Evolutionary conservation across 164 flowering plant genomes (phyloP).

Genomic region (Malania oleifera): DNA sequence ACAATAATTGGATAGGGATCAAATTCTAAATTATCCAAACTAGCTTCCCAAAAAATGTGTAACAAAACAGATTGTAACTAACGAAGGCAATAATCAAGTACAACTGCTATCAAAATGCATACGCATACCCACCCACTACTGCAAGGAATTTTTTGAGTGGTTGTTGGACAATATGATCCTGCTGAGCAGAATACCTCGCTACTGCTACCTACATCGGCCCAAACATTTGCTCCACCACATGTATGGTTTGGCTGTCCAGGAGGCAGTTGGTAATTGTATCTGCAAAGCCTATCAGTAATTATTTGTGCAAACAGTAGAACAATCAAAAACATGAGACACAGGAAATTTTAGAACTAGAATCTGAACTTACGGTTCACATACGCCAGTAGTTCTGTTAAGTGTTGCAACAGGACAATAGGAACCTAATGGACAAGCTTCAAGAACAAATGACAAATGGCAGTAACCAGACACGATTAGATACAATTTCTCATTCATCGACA

Average conservation of each 20-base stretch:
- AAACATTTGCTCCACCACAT: conserved; percentile 77
- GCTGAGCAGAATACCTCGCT: conserved; percentile 61
- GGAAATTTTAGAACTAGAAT: not conserved
- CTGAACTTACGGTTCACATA: conserved; percentile 62
- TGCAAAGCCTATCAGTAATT: conserved; percentile 20
- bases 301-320: not conserved
- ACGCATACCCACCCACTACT: conserved; percentile 61
- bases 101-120: no score
- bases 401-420: conserved; percentile 55
- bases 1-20: not conserved
- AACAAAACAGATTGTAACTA: not conserved
- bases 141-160: conserved; percentile 45
- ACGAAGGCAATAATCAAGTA: conserved; percentile 12
- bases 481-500: not conserved
- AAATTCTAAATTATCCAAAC: not conserved
- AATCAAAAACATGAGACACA: not conserved
- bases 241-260: conserved; percentile 64
- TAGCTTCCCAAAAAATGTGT: not conserved
- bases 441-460: conserved; percentile 5
- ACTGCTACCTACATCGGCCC: conserved; percentile 59
- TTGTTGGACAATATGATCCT: conserved; percentile 77
- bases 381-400: conserved; percentile 35
- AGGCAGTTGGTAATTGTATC: conserved; percentile 62
- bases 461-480: not conserved
- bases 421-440: conserved; percentile 69